Base-by-base conservation (phyloP, 139 green algal species). In the Chlamydomonas sp. region DNA sequence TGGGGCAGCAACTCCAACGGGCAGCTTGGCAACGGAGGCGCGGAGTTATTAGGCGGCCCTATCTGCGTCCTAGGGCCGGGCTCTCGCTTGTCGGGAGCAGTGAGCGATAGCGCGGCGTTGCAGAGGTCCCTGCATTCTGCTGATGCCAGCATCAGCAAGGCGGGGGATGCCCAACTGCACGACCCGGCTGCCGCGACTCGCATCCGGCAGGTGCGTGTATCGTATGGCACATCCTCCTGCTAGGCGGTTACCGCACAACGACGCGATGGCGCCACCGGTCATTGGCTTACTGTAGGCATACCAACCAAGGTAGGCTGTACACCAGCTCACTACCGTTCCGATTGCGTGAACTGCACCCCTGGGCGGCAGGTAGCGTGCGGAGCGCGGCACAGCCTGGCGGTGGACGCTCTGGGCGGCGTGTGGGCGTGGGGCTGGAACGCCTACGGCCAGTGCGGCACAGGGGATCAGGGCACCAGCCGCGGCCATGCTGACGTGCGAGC, bases 361-460 rank as follows among this genome's bases (percentile, higher is more conserved):
- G 31, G 31, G 31, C 31, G 31, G 12, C 80, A 86, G 80, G 67
- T 86, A 8, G 58, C 59, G 18, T 86, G 80, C 80, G 80, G 80
- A 10, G 80, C 80, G 18, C 68, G 80, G 18, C 80, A 86, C 80
- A 77, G 71, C 80, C 67, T 86, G 69, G 80, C 67, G 17, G 7
- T 86, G 16, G 80, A 86, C 80, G 10, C 10, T 59, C 20, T 68
- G 59, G 80, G 80, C 69, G 69, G 80, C 20, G 80, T 86, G 67
- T 86, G 80, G 80, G 80, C 80, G 59, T 86, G 80, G 80, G 80
- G 80, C 69, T 78, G 69, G 69, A 86, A 79, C 80, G 59, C 8
- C 0, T 78, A 77, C 58, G 80, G 80, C 17, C 80, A 86, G 80
- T 86, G 80, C 68, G 80, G 80, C 9, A 18, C 31, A 59, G 68